Evolutionary conservation across 1,284 basidiomycete species (phyloP).

Genomic region (Blastosporella zonata): DNA sequence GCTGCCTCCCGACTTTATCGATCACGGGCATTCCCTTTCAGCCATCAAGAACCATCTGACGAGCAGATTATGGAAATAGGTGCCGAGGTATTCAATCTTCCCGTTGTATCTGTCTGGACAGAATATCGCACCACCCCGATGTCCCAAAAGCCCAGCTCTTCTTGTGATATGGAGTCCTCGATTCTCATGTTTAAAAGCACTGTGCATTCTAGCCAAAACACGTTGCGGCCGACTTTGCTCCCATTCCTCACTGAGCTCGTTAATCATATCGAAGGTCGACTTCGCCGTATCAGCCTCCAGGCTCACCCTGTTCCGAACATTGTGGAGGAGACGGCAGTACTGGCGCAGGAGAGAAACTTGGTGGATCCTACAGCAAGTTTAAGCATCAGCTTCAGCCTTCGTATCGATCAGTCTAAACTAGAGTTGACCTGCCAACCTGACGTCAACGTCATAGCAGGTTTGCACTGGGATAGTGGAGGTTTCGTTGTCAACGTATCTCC

Average conservation of each 20-base stretch:
- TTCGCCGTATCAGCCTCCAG: constrained; percentile 44
- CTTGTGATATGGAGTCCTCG: constrained; percentile 42
- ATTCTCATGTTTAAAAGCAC: constrained; percentile 74
- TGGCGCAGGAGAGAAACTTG: constrained; percentile 10
- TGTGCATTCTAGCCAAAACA: constrained; percentile 84
- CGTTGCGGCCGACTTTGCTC: constrained; percentile 74
- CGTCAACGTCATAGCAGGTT: constrained; percentile 81
- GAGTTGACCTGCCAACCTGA: constrained; percentile 85
- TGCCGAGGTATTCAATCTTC: constrained; percentile 70
- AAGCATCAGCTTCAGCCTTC: constrained; percentile 79
- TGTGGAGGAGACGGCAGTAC: constrained; percentile 4
- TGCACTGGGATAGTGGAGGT: constrained; percentile 91
- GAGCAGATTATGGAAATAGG: constrained; percentile 47
- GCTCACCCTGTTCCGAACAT: constrained; percentile 18
- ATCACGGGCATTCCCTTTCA: constrained; percentile 33
- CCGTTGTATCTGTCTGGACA: constrained; percentile 79
- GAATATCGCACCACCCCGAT: constrained; percentile 68
- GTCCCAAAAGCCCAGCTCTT: constrained; percentile 28
- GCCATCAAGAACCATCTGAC: constrained; percentile 43
- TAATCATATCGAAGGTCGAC: constrained; percentile 58
- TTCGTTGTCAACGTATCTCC: constrained; percentile 78
- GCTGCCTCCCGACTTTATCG: constrained; percentile 36
- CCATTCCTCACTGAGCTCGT: constrained; percentile 80
- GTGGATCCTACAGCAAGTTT: constrained; percentile 45
- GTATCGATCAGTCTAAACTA: constrained; percentile 84